Evolutionary conservation across 768 basidiomycete genomes (phyloP).

Genomic region (Trametes maxima): DNA sequence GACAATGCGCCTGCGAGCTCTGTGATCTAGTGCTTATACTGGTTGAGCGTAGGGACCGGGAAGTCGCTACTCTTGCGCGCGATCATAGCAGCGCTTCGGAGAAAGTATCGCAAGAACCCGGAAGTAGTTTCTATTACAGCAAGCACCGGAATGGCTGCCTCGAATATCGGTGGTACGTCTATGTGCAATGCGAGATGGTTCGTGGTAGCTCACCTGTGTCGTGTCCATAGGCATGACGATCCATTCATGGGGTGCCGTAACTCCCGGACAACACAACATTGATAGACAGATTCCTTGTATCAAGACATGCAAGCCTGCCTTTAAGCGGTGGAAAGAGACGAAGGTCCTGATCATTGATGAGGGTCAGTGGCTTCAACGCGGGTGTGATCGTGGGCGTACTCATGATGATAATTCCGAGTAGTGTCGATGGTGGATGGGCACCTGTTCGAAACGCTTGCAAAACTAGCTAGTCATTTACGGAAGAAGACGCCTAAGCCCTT

Average conservation of each 20-base stretch:
- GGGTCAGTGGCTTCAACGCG: slow-evolving; percentile 38
- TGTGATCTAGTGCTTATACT: not conserved
- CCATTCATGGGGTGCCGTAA: slow-evolving; percentile 64
- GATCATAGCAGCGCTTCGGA: slow-evolving; percentile 54
- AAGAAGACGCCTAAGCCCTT: slow-evolving; percentile 55
- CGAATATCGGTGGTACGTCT: slow-evolving; percentile 62
- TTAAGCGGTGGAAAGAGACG: slow-evolving; percentile 57
- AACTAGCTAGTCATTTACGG: slow-evolving; percentile 53
- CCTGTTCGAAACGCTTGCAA: slow-evolving; percentile 59
- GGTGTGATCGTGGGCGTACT: not conserved
- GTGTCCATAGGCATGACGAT: slow-evolving; percentile 51
- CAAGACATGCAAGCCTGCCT: slow-evolving; percentile 53
- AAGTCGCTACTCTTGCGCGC: slow-evolving; percentile 62
- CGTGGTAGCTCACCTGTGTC: not conserved
- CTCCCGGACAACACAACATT: slow-evolving; percentile 48
- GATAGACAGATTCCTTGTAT: slow-evolving; percentile 54
- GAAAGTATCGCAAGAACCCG: slow-evolving; percentile 45
- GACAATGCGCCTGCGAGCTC: not conserved
- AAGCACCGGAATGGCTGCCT: slow-evolving; percentile 66
- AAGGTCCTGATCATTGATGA: slow-evolving; percentile 69
- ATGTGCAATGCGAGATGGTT: slow-evolving; percentile 21
- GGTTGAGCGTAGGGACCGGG: slow-evolving; percentile 55
- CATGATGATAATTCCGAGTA: slow-evolving; percentile 26
- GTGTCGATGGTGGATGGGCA: slow-evolving; percentile 74
- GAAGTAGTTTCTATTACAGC: slow-evolving; percentile 59